phyloP scores from a whole-genome alignment of 345 rosid species.

The Rhodomyrtus tomentosa region DNA sequence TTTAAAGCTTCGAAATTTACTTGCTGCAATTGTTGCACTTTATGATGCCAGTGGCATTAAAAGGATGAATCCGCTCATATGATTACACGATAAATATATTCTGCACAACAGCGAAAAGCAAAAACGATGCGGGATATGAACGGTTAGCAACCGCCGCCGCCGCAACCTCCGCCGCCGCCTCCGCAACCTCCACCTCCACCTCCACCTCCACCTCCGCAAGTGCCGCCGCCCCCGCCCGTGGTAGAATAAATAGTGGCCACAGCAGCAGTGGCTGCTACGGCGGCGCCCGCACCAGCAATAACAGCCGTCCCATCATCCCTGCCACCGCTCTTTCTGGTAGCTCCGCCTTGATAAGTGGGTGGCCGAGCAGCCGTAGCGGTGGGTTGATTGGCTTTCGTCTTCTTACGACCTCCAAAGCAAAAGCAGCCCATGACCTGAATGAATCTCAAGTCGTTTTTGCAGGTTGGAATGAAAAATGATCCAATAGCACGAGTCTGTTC shows the following conservation, averaged over 20 bases:
- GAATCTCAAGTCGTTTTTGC: background rate
- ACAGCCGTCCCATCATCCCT: background rate
- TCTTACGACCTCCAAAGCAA: background rate
- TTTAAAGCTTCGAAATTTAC: too few relatives aligned
- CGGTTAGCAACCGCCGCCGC: background rate
- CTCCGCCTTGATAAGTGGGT: background rate
- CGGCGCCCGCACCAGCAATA: background rate
- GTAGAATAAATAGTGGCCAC: background rate
- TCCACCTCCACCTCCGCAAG: background rate
- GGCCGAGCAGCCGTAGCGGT: background rate
- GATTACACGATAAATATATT: too few relatives aligned
- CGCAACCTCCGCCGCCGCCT: rapidly evolving
- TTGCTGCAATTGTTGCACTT: too few relatives aligned
- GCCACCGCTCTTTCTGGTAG: background rate
- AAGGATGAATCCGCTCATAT: background rate
- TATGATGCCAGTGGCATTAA: background rate
- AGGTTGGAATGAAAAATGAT: background rate
- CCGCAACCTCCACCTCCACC: background rate
- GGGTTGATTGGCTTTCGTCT: background rate
- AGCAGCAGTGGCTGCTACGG: background rate
- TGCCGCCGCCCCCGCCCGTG: background rate
- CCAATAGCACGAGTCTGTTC: background rate
- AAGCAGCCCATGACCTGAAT: background rate
- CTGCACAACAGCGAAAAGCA: background rate
- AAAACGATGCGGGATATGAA: background rate